Base-by-base conservation (phyloP, 306 rosid species). In the Corylus avellana region DNA sequence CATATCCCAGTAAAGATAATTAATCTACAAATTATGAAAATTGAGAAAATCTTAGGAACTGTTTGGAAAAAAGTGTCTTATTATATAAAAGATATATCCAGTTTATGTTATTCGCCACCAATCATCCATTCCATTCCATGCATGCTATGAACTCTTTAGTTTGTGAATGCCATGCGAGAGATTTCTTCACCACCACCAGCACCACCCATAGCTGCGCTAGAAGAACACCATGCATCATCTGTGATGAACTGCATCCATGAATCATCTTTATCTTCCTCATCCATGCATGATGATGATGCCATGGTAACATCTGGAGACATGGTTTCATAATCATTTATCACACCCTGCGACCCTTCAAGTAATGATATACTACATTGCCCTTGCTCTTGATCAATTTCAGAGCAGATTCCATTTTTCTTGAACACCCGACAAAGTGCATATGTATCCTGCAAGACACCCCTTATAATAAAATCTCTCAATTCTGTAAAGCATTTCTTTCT, bases 241-340 rank as follows among this genome's bases (percentile, higher is more conserved):
- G 92, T 92, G 58, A 95, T 92, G 85, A 92, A 95, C 74, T 91
- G 98, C 98, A 92, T 91, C 98, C 98, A 95, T 6, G 97, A 92
- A 81, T 95, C 98, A 70, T 95, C 98, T 81, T 91, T 95, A 53
- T 92, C 98, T 75, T 94, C 98, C 75, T 90, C 94, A 67, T 91
- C 93, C 67, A 82, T 80, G 78, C 90, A 91, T 16, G 94, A 94
- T 35, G 97, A 87, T 35, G 97, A 87, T 25, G 89, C 88, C 76
- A 90, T 93, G 10, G 84, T 88, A 75, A 88, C 81, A 22, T 92
- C 98, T 0, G 98, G 98, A 0, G 98, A 95, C 89, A 88, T 84
- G 18, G 88, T 91, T 78, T 95, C 98, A 14, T 87, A 81, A 63
- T 95, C 98, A 47, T 91, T 89, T 48, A 80, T 78, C 29, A 85